Percentiles rank a stretch among this genome's conserved stretches.
phyloP scores from a whole-genome alignment of 108 stramenopile genomes.

The Cyclotella cryptica region DNA sequence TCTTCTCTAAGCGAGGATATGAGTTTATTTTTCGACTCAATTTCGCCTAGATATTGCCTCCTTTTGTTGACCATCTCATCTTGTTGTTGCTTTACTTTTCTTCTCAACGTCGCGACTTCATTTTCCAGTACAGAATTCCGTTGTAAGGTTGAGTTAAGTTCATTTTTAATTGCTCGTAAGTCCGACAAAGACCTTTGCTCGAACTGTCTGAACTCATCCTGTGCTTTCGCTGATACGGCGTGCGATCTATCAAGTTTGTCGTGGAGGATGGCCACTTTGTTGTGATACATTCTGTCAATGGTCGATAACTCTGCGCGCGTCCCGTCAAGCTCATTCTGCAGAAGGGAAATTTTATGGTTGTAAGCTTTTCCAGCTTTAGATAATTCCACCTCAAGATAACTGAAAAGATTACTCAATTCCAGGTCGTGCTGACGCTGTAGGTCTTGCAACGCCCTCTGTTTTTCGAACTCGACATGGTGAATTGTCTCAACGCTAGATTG shows the following conservation, averaged over 20 bases:
- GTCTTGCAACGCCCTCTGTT: constrained; percentile 1
- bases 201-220: constrained; percentile 4
- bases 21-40: neutral
- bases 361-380: constrained; percentile 3
- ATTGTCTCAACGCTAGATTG: neutral
- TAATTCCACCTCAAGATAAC: neutral
- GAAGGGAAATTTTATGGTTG: neutral
- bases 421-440: constrained; percentile 8
- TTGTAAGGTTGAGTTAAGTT: neutral
- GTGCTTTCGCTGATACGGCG: neutral
- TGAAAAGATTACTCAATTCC: neutral
- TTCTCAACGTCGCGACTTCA: neutral
- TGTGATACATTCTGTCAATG: neutral
- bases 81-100: neutral
- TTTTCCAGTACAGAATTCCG: neutral
- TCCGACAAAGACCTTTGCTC: neutral
- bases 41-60: neutral
- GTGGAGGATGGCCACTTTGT: neutral
- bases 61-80: neutral
- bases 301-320: neutral
- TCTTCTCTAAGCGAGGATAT: neutral
- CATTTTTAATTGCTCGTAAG: neutral
- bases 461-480: neutral
- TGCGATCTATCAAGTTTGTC: neutral
- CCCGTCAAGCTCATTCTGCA: neutral